phyloP scores from a whole-genome alignment of 768 basidiomycete species.

The Tricholoma terreum region DNA sequence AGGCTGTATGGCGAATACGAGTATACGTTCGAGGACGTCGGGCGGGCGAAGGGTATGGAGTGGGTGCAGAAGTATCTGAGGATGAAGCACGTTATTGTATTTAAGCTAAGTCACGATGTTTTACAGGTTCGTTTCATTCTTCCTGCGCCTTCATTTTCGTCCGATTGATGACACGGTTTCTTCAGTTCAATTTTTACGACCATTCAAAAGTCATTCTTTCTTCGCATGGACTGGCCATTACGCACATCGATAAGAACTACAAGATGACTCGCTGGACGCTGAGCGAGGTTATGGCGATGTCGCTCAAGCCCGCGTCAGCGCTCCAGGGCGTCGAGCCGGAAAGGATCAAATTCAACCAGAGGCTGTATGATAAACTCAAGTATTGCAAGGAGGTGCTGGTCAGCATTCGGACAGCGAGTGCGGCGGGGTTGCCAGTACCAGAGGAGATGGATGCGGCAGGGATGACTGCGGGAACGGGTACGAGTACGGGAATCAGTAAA shows the following conservation, averaged over 20 bases:
- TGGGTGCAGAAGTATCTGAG: constrained; percentile 94
- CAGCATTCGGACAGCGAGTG: constrained; percentile 64
- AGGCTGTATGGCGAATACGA: constrained; percentile 81
- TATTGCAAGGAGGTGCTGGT: constrained; percentile 84
- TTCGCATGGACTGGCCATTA: constrained; percentile 71
- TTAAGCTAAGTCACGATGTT: constrained; percentile 93
- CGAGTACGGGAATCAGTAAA: constrained; percentile 4
- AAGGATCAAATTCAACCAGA: constrained; percentile 57
- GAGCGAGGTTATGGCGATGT: constrained; percentile 61
- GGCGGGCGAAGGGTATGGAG: constrained; percentile 80
- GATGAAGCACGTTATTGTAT: constrained; percentile 97
- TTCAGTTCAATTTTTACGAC: constrained; percentile 97
- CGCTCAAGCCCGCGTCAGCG: constrained; percentile 29
- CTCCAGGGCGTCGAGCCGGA: constrained; percentile 44
- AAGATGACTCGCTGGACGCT: constrained; percentile 71
- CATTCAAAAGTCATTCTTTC: constrained; percentile 94
- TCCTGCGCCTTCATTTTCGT: not conserved
- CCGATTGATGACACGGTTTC: constrained; percentile 9
- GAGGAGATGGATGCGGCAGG: constrained; percentile 19
- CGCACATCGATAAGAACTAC: constrained; percentile 91
- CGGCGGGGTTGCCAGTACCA: constrained; percentile 26
- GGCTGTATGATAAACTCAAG: constrained; percentile 74
- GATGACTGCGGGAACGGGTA: not conserved
- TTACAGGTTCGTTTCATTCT: constrained; percentile 68
- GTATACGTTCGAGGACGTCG: constrained; percentile 72